Percentiles rank a stretch among this genome's conserved stretches.
These are phyloP conservation scores for Pleurotus citrinopileatus DNA, from an alignment of 768 basidiomycete species.

Conservation along the genomic window DNA sequence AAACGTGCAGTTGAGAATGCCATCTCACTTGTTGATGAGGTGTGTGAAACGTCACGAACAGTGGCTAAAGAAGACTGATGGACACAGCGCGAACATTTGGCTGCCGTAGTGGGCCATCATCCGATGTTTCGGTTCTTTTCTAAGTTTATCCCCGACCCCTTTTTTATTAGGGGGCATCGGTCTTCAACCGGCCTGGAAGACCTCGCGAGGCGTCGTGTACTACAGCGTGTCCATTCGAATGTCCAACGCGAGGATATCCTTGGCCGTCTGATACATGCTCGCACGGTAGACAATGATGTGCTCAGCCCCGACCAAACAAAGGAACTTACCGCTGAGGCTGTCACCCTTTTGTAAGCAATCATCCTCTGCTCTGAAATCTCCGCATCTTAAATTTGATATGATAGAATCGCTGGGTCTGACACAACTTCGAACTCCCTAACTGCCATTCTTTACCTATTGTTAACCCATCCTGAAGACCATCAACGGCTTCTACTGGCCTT, in stretches of 20 bases:
- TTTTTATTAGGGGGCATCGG: conserved; percentile 18
- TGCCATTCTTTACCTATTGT: conserved; percentile 20
- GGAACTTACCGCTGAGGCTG: conserved; percentile 22
- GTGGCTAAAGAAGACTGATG: background rate
- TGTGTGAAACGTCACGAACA: conserved; percentile 4
- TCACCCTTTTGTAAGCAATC: conserved; percentile 24
- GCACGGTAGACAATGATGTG: conserved; percentile 7
- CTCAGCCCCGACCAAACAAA: conserved; percentile 16
- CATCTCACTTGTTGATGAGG: conserved; percentile 24
- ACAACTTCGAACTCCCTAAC: conserved; percentile 29
- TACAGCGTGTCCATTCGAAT: conserved; percentile 17
- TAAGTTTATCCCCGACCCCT: conserved; percentile 20
- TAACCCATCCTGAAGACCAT: conserved; percentile 20
- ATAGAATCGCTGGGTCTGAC: conserved; percentile 31
- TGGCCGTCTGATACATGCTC: conserved; percentile 21
- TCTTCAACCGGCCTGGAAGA: conserved; percentile 18
- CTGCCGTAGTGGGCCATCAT: conserved; percentile 22
- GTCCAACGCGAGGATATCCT: conserved; percentile 22
- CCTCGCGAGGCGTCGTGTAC: conserved; percentile 19
- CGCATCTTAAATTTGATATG: background rate
- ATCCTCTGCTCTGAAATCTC: background rate
- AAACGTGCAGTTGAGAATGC: conserved; percentile 16
- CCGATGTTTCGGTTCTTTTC: conserved; percentile 16
- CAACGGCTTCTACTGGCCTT: conserved; percentile 14
- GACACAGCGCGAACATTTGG: conserved; percentile 23